A percentile compares a stretch with the other conserved stretches of the same genome.
Evolutionary conservation across 306 rosid genomes (phyloP).

Genomic region (Potentilla sterilis): DNA sequence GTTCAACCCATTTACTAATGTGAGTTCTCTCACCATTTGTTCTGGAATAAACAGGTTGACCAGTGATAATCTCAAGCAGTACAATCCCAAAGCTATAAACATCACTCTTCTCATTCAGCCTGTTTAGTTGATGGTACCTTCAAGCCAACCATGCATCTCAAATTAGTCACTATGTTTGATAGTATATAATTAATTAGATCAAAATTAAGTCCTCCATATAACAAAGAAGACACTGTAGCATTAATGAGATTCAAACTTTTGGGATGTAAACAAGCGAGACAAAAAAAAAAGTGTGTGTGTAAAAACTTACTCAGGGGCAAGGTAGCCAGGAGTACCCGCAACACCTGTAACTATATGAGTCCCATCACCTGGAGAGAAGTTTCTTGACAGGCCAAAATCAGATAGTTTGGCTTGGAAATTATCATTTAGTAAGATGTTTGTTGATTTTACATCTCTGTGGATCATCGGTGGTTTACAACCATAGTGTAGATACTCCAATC

Average conservation of each 20-base stretch:
- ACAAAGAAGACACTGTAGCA: background rate
- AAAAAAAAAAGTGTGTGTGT: too few species aligned
- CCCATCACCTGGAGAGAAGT: conserved; percentile 27
- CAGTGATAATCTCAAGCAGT: conserved; percentile 18
- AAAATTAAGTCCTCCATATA: background rate
- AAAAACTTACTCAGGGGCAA: conserved; percentile 46
- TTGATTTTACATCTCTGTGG: conserved; percentile 54
- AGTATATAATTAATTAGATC: background rate
- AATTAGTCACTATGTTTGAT: background rate
- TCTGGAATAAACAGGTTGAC: conserved; percentile 2
- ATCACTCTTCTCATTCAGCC: conserved; percentile 33
- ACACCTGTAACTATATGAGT: conserved; percentile 35
- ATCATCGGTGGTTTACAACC: conserved; percentile 30
- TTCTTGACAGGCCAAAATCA: conserved; percentile 48
- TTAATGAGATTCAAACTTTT: too few species aligned
- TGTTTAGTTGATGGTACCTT: conserved; percentile 26
- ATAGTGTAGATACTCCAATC: conserved; percentile 23
- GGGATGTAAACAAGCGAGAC: too few species aligned
- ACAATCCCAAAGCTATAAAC: conserved; percentile 20
- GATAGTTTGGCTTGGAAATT: conserved; percentile 45
- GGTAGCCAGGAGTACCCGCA: conserved; percentile 45
- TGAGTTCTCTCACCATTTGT: background rate
- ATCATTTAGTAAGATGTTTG: conserved; percentile 45
- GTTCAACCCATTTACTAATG: background rate
- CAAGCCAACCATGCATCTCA: background rate